Evolutionary conservation across 1,139 yeast genomes (phyloP), one percentile per base, ranked within the genome.

Genomic region (Pichia sp.): DNA sequence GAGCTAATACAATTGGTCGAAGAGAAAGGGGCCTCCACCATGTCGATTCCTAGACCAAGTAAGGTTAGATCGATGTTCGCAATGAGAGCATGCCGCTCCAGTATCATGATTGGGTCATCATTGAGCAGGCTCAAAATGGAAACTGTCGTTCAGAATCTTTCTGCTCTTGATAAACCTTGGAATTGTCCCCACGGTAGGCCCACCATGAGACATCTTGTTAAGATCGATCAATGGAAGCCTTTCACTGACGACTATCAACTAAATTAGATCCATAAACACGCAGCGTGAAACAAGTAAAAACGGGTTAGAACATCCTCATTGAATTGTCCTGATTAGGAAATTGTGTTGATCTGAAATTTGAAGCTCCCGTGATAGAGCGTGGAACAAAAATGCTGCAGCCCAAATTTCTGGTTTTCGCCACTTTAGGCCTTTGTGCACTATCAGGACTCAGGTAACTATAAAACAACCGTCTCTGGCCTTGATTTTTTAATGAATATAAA

Each of bases 181-280:
- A 93, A 92, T 66, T 93, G 99, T 69, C 99, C 99, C 0, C 99
- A 93, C 70, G 99, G 99, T 0, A 75, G 99, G 58, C 99, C 99
- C 0, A 93, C 99, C 1, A 82, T 93, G 86, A 76, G 99, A 55
- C 98, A 93, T 69, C 73, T 93, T 55, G 80, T 84, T 59, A 90
- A 88, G 50, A 64, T 86, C 45, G 69, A 75, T 49, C 70, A 74
- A 49, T 78, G 84, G 81, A 65, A 69, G 30, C 63, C 76, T 0
- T 80, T 78, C 58, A 63, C 62, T 8, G 70, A 70, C 1, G 85
- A 81, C 52, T 61, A 61, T 30, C 23, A 26, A 13, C 40, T 31
- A 31, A 7, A 34, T 34, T 32, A 46, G 19, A 6, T 46, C 5
- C 30, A 19, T 16, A 23, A 8, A 15, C 10, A n/a, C 8, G 30